These are phyloP conservation scores for Candida nitratophila DNA, from an alignment of 805 yeast species.

Conservation along the genomic window DNA sequence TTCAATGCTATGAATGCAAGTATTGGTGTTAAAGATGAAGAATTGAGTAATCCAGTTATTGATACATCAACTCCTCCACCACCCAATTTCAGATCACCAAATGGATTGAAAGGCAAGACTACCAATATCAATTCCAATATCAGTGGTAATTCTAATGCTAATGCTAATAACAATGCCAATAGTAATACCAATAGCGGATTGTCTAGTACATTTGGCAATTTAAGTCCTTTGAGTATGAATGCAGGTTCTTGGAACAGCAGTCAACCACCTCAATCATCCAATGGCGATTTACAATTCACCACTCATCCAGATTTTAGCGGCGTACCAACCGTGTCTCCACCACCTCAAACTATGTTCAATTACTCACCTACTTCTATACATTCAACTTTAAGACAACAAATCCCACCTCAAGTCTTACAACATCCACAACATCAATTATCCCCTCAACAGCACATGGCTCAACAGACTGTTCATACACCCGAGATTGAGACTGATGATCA, in stretches of 20 bases:
- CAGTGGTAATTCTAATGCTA: too few relatives aligned
- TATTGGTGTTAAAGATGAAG: constrained; percentile 2
- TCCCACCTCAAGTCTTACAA: constrained; percentile 7
- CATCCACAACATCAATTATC: constrained; percentile 3
- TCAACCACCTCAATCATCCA: not conserved
- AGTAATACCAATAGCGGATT: too few relatives aligned
- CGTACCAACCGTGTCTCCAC: not conserved
- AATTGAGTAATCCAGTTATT: not conserved
- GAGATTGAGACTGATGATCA: constrained; percentile 1
- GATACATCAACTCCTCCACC: constrained; percentile 2
- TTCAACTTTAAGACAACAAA: not conserved
- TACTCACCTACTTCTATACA: not conserved
- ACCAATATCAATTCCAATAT: too few relatives aligned
- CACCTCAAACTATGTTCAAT: not conserved
- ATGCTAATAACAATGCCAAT: too few relatives aligned
- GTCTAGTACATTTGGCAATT: not conserved
- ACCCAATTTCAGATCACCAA: constrained; percentile 5
- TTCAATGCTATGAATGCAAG: constrained; percentile 21
- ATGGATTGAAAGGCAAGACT: constrained; percentile 1
- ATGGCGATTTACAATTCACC: not conserved
- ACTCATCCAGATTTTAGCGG: not conserved
- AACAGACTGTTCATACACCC: constrained; percentile 1
- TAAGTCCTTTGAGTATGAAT: too few relatives aligned
- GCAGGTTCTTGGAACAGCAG: too few relatives aligned
- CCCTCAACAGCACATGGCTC: not conserved